Base-by-base conservation (phyloP, 345 rosid genomes). In the Gossypium mustelinum region DNA sequence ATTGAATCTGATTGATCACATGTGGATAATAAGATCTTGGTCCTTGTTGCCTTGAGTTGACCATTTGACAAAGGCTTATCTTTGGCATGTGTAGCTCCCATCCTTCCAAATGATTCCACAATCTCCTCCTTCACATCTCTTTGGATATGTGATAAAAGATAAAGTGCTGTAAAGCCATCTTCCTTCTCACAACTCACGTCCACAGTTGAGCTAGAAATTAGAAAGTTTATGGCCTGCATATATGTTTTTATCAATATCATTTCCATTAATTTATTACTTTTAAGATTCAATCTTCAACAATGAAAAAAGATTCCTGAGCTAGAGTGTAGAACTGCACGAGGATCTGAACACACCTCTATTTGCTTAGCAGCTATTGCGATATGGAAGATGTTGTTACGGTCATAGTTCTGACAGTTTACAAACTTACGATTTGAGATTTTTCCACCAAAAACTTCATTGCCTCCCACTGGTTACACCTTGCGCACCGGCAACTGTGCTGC, bases 81-180 rank as follows among this genome's bases (percentile, higher is more conserved):
- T 9, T 20, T 75, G 13, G 24, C 52, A 12, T 34, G 59, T 3
- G 39, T 0, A 4, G 65, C 79, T 64, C 68, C 74, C 9, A 67
- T 44, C 9, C 58, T 13, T 52, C 7, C 13, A 2, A 73, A 70
- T 3, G 68, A 76, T 17, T 59, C 77, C 14, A 16, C 54, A 22
- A 81, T 76, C 11, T 77, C 79, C 73, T 78, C 82, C 64, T 67
- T 41, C 10, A 64, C 2, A n/a, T 74, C 76, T 48, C 81, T 76
- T 59, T 65, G 55, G 13, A 74, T 79, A 8, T 74, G 52, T 3
- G 47, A 14, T 27, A 78, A 3, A 43, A 78, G 50, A 57, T 79
- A 75, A 4, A 79, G 10, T 7, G 82, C 76, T 1, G 76, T 68
- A 18, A 79, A 56, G 2, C 84, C 84, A 63, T 67, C 78, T 16